Base-by-base conservation (phyloP, 106 monocot species). In the Allium sativum region DNA sequence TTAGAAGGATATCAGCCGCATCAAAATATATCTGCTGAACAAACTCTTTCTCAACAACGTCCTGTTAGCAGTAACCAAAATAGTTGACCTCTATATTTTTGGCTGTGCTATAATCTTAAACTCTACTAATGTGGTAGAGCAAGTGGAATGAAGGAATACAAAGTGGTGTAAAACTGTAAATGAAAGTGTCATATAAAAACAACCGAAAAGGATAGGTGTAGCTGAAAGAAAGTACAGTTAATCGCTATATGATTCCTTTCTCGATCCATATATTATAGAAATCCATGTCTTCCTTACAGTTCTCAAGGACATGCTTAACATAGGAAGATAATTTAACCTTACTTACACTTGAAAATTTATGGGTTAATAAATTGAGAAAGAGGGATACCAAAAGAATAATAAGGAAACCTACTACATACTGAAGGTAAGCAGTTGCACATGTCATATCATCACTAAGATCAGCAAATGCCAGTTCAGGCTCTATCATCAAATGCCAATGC, bases 381-480 rank as follows among this genome's bases (percentile, higher is more conserved):
- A 62, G 44, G 0, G 61, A n/a, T 12, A 8, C 10, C 9, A 4
- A 21, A 51, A 40, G 16, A 46, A 41, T 0, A 61, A 42, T 17
- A 18, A 16, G 78, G 67, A 67, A n/a, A 96, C 96, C 82, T 91
- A 96, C 96, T 79, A 96, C 96, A 74, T 91, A 91, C 87, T 91
- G 96, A 87, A 96, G 96, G 85, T 96, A 91, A 45, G 84, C 82
- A 84, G 91, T 91, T 46, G 96, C 91, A 78, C 96, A 96, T 17
- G 96, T 87, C 96, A 96, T 96, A 72, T 91, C 84, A 78, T 96
- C 96, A 68, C 80, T 78, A 59, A 96, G 67, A 82, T 96, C 96
- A 70, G 96, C 91, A 76, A 96, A 96, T 67, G 96, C 91, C 75
- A 96, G 80, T 61, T 96, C 96, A 68, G 96, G 96, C 76, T 96